These are phyloP conservation scores for Triticum monococcum DNA, from an alignment of 176 grass and related monocot genomes.

Conservation along the genomic window DNA sequence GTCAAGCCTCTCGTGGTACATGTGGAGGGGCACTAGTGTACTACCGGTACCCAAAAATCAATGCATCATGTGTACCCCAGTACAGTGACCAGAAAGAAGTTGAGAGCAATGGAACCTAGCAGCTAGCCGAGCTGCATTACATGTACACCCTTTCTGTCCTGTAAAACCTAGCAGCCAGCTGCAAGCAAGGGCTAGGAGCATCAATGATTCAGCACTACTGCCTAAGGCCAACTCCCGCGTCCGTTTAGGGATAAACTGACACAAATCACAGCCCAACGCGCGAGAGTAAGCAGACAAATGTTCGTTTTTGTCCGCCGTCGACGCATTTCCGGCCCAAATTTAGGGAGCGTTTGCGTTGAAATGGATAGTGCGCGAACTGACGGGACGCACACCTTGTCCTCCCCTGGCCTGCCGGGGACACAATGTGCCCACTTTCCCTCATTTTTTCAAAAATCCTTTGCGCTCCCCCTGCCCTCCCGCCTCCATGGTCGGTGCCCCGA, in stretches of 20 bases:
- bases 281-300: too few species aligned
- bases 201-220: neutral
- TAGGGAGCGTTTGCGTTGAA: accelerated
- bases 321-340: too few species aligned
- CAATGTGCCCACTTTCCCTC: too few species aligned
- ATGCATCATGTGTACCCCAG: neutral
- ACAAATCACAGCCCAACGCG: too few species aligned
- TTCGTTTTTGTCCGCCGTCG: too few species aligned
- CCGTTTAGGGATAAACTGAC: too few species aligned
- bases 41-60: neutral
- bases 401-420: too few species aligned
- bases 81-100: neutral
- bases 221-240: too few species aligned
- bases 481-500: too few species aligned
- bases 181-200: neutral
- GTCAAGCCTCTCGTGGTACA: conserved; percentile 7
- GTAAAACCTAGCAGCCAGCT: neutral
- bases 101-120: neutral
- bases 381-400: accelerated
- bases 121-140: neutral
- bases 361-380: accelerated
- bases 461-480: too few species aligned
- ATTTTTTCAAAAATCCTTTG: too few species aligned
- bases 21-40: neutral
- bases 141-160: neutral